phyloP scores from a whole-genome alignment of 257 asterid species.

The Salvia splendens region DNA sequence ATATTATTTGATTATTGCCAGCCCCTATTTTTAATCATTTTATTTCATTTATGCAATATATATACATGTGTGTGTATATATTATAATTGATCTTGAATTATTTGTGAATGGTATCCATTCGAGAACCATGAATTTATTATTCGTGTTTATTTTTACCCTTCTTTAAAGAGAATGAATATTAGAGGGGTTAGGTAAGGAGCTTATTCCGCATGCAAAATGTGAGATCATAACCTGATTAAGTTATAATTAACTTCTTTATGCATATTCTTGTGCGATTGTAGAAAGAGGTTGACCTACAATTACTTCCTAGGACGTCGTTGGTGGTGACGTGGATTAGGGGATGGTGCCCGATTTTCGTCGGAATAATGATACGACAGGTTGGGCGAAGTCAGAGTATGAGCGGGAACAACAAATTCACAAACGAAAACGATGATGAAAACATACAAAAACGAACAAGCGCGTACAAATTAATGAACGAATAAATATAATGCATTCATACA shows the following conservation, averaged over 20 bases:
- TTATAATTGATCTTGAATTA: neutral
- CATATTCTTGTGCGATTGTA: neutral
- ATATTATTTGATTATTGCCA: neutral
- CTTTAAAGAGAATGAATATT: neutral
- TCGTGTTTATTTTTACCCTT: neutral
- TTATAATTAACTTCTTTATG: neutral
- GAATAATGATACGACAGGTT: too few species aligned
- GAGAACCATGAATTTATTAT: too few species aligned
- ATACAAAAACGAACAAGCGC: too few species aligned
- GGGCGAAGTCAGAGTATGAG: too few species aligned
- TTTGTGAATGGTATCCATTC: neutral
- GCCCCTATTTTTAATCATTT: neutral
- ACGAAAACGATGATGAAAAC: too few species aligned
- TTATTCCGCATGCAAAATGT: neutral
- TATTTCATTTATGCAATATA: neutral
- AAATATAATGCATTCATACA: too few species aligned
- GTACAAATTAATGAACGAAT: too few species aligned
- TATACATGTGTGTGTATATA: too few species aligned
- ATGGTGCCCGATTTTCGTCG: too few species aligned
- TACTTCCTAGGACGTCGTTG: neutral
- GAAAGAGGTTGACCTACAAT: neutral
- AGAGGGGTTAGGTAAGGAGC: constrained; percentile 13
- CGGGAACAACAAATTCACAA: too few species aligned
- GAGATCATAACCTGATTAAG: neutral
- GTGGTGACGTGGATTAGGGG: neutral